Evolutionary conservation across 345 rosid species (phyloP).

Genomic region (Bruguiera parviflora): DNA sequence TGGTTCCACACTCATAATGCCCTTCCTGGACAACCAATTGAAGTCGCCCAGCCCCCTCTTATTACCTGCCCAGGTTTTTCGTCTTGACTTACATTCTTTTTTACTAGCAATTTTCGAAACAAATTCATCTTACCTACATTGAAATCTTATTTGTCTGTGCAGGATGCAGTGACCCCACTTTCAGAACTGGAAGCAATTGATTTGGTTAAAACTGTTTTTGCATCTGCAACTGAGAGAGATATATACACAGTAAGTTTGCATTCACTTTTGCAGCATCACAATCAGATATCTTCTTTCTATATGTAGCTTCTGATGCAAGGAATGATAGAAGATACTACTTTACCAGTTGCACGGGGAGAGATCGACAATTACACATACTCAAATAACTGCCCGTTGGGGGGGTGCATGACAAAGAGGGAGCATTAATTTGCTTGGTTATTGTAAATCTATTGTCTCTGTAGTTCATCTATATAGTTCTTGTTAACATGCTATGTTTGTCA

Average conservation of each 20-base stretch:
- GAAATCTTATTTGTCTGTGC: conserved; percentile 16
- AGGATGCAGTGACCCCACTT: conserved; percentile 96
- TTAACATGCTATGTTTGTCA: background rate
- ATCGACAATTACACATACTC: background rate
- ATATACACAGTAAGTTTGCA: conserved; percentile 74
- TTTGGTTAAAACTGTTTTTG: conserved; percentile 84
- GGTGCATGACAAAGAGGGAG: too few relatives aligned
- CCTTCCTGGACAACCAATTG: conserved; percentile 90
- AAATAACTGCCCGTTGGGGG: too few relatives aligned
- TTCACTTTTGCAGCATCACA: background rate
- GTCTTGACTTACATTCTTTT: conserved; percentile 2
- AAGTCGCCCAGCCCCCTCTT: conserved; percentile 95
- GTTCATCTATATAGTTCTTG: background rate
- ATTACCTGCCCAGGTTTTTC: conserved; percentile 62
- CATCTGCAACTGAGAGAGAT: conserved; percentile 95
- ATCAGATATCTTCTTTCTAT: background rate
- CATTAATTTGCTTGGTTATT: too few relatives aligned
- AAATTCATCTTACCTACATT: conserved; percentile 7
- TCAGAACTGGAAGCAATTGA: conserved; percentile 81
- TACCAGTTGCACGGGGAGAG: background rate
- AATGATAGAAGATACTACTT: background rate
- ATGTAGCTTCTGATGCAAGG: background rate
- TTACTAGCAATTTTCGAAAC: background rate
- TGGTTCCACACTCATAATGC: conserved; percentile 87
- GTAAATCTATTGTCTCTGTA: background rate